Conservation (phyloP, 306 rosid genomes). For the Hippophae gyantsensis region DNA sequence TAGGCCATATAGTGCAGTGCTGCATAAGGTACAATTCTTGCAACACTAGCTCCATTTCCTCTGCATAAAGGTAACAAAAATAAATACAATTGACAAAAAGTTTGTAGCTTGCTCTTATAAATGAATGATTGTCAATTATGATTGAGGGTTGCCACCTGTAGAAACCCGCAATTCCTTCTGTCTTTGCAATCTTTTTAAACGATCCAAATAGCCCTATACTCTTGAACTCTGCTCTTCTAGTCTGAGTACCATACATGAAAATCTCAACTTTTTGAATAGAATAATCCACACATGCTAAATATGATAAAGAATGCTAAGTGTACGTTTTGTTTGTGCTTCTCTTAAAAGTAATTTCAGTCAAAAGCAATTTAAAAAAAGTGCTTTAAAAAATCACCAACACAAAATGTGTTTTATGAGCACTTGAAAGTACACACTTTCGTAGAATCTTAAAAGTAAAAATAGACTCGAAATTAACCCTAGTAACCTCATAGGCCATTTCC, state of each 20-base stretch:
- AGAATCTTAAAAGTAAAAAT: no score
- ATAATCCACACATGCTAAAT: background rate
- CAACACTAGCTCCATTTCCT: slow-evolving; percentile 97
- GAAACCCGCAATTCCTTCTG: slow-evolving; percentile 78
- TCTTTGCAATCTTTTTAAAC: slow-evolving; percentile 49
- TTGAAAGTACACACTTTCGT: no score
- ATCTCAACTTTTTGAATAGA: slow-evolving; percentile 1
- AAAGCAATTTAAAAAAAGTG: no score
- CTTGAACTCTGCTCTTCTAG: slow-evolving; percentile 68
- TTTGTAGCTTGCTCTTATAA: background rate
- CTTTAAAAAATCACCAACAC: no score
- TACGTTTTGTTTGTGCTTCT: background rate
- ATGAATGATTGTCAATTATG: background rate
- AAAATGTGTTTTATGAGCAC: no score
- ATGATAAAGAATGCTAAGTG: no score
- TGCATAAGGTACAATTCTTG: slow-evolving; percentile 93
- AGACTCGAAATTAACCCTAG: slow-evolving; percentile 2
- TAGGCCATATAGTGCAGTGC: slow-evolving; percentile 88
- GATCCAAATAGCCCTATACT: slow-evolving; percentile 70
- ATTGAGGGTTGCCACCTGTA: slow-evolving; percentile 45
- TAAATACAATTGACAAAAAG: background rate
- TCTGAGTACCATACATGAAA: slow-evolving; percentile 33
- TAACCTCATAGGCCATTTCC: background rate
- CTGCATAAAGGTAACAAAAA: slow-evolving; percentile 29
- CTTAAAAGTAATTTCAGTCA: no score